Evolutionary conservation across 352 stramenopile species (phyloP), one percentile per base, ranked within the genome.

Genomic region (Globisporangium abappressorium): DNA sequence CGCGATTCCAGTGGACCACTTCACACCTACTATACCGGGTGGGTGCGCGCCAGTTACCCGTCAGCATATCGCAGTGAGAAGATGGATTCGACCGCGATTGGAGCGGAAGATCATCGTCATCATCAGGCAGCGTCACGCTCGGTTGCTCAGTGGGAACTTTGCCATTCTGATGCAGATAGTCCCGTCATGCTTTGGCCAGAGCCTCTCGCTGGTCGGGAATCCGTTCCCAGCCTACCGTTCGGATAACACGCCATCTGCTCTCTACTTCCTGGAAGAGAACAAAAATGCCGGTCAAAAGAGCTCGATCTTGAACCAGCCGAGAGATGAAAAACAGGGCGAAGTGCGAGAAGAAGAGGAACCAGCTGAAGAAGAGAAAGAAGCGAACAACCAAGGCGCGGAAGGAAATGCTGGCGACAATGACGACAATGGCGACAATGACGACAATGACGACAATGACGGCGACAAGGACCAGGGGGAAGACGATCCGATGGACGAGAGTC

Each of bases 1-100:
- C 2, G 4, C 28, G 1, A 64, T 66, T 7, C 24, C 47, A 0
- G 22, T 64, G 12, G 24, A 71, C 22, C 11, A 54, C 57, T 20
- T 57, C 58, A 26, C 51, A 36, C 43, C 54, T 0, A 20, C 41
- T 2, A 18, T 55, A 1, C 33, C 59, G 20, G 70, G 64, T 15
- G 70, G 62, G 2, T 59, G 49, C 7, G 60, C 55, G 3, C 78
- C 79, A 15, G 64, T 85, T 9, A 84, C 75, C 1, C 71, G 71
- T 3, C 51, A 87, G 70, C 78, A 89, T 33, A 63, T 82, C 5
- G 81, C 81, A 1, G 54, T 89, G 6, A 70, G 81, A 0, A 51
- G 64, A 6, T 89, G 81, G 81, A 84, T 87, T 46, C 70, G 76
- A 2, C 81, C 79, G 3, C 76, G 74, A 34, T 64, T 84, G 14